A percentile compares a stretch with the other conserved stretches of the same genome.
Evolutionary conservation across 139 green algal species (phyloP).

Genomic region (Chlorella sp.): DNA sequence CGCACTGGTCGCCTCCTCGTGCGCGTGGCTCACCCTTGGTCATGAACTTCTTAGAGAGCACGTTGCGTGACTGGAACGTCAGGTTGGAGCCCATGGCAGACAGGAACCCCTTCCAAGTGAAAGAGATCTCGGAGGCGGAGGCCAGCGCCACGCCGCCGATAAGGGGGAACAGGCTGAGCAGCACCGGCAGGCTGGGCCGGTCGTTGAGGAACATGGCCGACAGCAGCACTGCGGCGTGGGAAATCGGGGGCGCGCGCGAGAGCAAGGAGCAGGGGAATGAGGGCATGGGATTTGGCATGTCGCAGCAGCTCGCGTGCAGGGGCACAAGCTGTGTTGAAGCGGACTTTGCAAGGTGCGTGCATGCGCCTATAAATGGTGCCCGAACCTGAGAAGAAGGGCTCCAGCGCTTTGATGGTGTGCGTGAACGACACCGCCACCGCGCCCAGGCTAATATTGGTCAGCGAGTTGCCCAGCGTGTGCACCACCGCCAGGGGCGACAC

Average conservation of each 20-base stretch:
- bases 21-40: slow-evolving; percentile 49
- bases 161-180: slow-evolving; percentile 87
- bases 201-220: slow-evolving; percentile 87
- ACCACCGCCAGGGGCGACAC: slow-evolving; percentile 93
- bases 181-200: slow-evolving; percentile 61
- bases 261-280: background rate
- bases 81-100: slow-evolving; percentile 96
- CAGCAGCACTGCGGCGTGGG: slow-evolving; percentile 66
- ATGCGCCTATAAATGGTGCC: too few species aligned
- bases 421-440: slow-evolving; percentile 98
- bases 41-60: slow-evolving; percentile 99
- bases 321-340: too few species aligned
- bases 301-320: too few species aligned
- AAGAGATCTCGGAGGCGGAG: slow-evolving; percentile 77
- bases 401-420: slow-evolving; percentile 98
- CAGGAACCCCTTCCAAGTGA: slow-evolving; percentile 75
- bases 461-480: slow-evolving; percentile 95
- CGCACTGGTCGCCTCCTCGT: too few species aligned
- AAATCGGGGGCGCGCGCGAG: background rate
- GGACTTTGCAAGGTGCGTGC: too few species aligned
- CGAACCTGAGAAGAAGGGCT: slow-evolving; percentile 90
- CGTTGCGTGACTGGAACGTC: slow-evolving; percentile 96
- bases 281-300: too few species aligned
- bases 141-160: slow-evolving; percentile 90
- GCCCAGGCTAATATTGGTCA: slow-evolving; percentile 97